phyloP scores from a whole-genome alignment of 2,329 filamentous ascomycete species.

The Fusarium poae region DNA sequence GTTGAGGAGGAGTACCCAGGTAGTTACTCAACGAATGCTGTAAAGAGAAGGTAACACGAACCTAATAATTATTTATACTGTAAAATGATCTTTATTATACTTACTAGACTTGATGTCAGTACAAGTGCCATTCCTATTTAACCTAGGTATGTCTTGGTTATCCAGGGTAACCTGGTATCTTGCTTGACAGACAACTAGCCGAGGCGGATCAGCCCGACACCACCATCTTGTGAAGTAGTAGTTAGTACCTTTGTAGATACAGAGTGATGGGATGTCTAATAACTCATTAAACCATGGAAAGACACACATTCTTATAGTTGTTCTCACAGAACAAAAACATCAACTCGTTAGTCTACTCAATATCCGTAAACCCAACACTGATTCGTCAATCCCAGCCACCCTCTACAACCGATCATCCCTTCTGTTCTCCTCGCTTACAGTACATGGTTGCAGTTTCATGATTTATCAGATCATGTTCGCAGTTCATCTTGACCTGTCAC shows the following conservation, averaged over 20 bases:
- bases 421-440: not conserved
- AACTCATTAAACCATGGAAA: not conserved
- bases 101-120: not conserved
- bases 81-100: too few relatives aligned
- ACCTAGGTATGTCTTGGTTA: not conserved
- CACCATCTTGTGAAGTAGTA: not conserved
- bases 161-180: constrained; percentile 10
- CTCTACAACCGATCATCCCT: constrained; percentile 2
- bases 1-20: constrained; percentile 3
- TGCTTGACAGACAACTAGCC: not conserved
- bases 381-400: constrained; percentile 8
- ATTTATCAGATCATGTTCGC: constrained; percentile 26
- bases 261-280: not conserved
- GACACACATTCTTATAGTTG: not conserved
- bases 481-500: constrained; percentile 11
- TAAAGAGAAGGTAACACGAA: constrained; percentile 4
- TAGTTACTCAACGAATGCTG: constrained; percentile 6
- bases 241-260: not conserved
- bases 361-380: not conserved
- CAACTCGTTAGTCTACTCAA: not conserved
- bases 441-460: not conserved
- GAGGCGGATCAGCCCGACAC: not conserved
- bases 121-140: not conserved
- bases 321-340: not conserved
- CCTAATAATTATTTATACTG: not conserved